phyloP scores from a whole-genome alignment of 345 rosid species.

The Gossypium longicalyx region DNA sequence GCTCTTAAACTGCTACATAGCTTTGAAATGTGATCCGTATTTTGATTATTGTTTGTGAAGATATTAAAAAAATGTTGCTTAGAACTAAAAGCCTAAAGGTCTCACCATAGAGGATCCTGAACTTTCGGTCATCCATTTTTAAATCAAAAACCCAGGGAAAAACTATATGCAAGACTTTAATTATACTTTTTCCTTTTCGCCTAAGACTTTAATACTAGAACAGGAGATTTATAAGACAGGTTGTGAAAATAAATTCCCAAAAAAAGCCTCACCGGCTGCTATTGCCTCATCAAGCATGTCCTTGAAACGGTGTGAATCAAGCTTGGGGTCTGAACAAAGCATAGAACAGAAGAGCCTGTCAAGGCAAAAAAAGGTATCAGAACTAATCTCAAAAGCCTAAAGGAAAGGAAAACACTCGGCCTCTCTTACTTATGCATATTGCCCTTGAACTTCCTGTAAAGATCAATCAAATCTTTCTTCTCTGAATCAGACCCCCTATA shows the following conservation, averaged over 20 bases:
- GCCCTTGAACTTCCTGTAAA: constrained; percentile 61
- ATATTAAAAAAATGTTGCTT: not conserved
- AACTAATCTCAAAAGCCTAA: not conserved
- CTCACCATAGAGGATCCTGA: not conserved
- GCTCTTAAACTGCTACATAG: constrained; percentile 2
- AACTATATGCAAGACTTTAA: not conserved
- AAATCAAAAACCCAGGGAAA: not conserved
- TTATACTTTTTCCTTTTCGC: too few species aligned
- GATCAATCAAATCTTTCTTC: constrained; percentile 77
- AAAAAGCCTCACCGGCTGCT: constrained; percentile 46
- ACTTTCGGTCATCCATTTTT: not conserved
- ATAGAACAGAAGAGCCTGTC: constrained; percentile 85
- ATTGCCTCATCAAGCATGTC: constrained; percentile 69
- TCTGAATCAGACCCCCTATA: constrained; percentile 93
- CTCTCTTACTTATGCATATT: constrained; percentile 64
- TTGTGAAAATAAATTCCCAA: not conserved
- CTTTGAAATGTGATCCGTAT: not conserved
- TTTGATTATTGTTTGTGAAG: not conserved
- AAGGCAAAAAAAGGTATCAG: constrained; percentile 9
- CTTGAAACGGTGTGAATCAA: constrained; percentile 88
- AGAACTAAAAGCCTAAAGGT: not conserved
- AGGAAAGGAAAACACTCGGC: constrained; percentile 5
- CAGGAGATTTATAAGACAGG: not conserved
- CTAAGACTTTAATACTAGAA: not conserved
- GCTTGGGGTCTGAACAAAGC: constrained; percentile 85